Evolutionary conservation across 306 rosid species (phyloP), one percentile per base, ranked within the genome.

Genomic region (Lagenaria siceraria): DNA sequence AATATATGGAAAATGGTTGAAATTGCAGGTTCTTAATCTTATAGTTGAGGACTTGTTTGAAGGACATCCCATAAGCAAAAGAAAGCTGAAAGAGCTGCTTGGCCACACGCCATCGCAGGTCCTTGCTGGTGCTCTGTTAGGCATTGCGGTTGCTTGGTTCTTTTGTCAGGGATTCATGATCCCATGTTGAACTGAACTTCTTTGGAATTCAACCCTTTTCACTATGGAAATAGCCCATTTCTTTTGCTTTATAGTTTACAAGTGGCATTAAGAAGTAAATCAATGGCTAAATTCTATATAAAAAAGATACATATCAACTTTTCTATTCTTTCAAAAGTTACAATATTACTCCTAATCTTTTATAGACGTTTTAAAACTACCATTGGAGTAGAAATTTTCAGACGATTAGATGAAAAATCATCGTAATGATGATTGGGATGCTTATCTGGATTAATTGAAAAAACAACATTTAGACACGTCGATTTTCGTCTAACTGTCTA

Each of bases 31-130:
- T 72, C 93, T 93, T 56, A 93, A 93, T 76, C 79, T 91, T 92
- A 92, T 93, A 15, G 90, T 93, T n/a, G 91, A 86, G 77, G 93
- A 91, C 87, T 81, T 93, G 81, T 93, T 93, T 76, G 79, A 89
- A 83, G 98, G 96, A 71, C 98, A 93, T 85, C 97, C 97, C 9
- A 85, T 93, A 72, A 86, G 97, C 87, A 84, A 93, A 84, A 91
- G 93, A 63, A 93, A 93, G 83, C 93, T 93, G 9, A 93, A 93
- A 82, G 98, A 91, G 80, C 92, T 93, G 78, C 91, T 93, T 62
- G 98, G 97, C 74, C 97, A 93, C 84, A 89, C 96, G 21, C 97
- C 91, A 17, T 93, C 96, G 35, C 98, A 93, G 83, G 98, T 93
- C 27, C 74, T 93, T 69, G 96, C 84, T 8, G 98, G 98, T 80